Percentiles rank a stretch among this genome's conserved stretches.
Evolutionary conservation across 768 basidiomycete species (phyloP).

Genomic region (Filobasidium floriforme): DNA sequence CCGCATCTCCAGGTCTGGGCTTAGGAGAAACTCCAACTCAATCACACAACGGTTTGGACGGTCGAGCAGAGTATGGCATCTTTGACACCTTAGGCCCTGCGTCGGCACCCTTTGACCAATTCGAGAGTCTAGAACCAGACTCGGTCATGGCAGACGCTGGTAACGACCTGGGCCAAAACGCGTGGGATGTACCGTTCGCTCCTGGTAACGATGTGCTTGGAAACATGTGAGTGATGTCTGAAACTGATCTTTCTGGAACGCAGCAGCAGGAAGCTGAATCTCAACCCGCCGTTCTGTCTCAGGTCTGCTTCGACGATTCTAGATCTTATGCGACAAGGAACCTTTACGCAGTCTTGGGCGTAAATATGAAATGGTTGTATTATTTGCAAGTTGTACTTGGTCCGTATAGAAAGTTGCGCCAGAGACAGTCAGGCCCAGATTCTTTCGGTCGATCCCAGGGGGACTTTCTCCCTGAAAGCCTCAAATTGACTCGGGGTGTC

Average conservation of each 20-base stretch:
- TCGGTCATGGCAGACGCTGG: constrained; percentile 20
- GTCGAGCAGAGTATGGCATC: neutral
- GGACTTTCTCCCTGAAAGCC: constrained; percentile 34
- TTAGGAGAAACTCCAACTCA: neutral
- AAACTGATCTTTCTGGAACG: constrained; percentile 19
- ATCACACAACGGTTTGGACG: neutral
- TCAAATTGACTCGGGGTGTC: constrained; percentile 33
- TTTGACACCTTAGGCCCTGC: constrained; percentile 29
- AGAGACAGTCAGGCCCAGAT: constrained; percentile 21
- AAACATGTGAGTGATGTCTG: constrained; percentile 24
- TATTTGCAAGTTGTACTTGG: neutral
- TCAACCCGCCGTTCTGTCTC: neutral
- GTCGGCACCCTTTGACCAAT: constrained; percentile 31
- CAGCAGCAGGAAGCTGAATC: neutral
- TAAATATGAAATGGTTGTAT: constrained; percentile 6
- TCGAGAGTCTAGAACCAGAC: constrained; percentile 32
- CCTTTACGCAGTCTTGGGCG: constrained; percentile 28
- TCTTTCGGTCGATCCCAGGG: constrained; percentile 11
- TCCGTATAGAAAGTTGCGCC: too few relatives aligned
- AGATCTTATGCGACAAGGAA: constrained; percentile 41
- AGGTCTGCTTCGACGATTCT: constrained; percentile 44
- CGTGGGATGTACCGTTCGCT: constrained; percentile 21
- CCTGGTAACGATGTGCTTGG: constrained; percentile 20
- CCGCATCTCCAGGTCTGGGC: constrained; percentile 25
- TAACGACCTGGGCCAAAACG: constrained; percentile 8